These are phyloP conservation scores for Zygosaccharomyces gambellarensis DNA, from an alignment of 805 yeast species.

Conservation along the genomic window DNA sequence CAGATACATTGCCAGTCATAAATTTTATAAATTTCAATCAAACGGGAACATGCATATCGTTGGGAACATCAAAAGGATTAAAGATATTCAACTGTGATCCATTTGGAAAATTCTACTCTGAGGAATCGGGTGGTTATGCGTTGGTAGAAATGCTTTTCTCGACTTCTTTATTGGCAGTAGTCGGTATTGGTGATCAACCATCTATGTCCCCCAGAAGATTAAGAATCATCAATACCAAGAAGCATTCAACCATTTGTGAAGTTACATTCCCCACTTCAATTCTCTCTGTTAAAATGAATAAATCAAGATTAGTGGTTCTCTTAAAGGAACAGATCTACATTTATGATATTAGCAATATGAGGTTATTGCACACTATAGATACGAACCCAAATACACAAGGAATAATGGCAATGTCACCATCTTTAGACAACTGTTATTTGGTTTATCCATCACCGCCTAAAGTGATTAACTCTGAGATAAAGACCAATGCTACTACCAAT, in stretches of 20 bases:
- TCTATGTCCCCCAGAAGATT: constrained; percentile 73
- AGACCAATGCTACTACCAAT: constrained; percentile 30
- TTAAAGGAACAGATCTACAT: constrained; percentile 62
- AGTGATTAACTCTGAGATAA: constrained; percentile 36
- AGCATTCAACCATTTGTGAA: constrained; percentile 57
- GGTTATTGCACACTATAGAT: constrained; percentile 53
- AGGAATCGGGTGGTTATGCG: constrained; percentile 53
- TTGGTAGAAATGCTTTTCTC: constrained; percentile 73
- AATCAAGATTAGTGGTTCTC: constrained; percentile 58
- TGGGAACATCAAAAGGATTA: constrained; percentile 60
- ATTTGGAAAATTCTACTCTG: constrained; percentile 48
- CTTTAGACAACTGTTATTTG: constrained; percentile 46
- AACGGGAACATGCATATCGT: constrained; percentile 65
- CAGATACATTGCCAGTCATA: constrained; percentile 23
- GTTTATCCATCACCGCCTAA: constrained; percentile 79
- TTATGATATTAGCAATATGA: constrained; percentile 68
- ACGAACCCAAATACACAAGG: constrained; percentile 48
- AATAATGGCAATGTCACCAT: constrained; percentile 56
- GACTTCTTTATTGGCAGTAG: constrained; percentile 65
- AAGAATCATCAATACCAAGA: constrained; percentile 76
- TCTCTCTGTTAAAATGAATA: constrained; percentile 56
- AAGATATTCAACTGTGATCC: constrained; percentile 68
- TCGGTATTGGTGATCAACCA: constrained; percentile 67
- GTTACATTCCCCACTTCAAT: constrained; percentile 63
- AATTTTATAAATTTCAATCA: constrained; percentile 67